phyloP scores from a whole-genome alignment of 129 eudicot genomes.

The Pittosporum tobira region DNA sequence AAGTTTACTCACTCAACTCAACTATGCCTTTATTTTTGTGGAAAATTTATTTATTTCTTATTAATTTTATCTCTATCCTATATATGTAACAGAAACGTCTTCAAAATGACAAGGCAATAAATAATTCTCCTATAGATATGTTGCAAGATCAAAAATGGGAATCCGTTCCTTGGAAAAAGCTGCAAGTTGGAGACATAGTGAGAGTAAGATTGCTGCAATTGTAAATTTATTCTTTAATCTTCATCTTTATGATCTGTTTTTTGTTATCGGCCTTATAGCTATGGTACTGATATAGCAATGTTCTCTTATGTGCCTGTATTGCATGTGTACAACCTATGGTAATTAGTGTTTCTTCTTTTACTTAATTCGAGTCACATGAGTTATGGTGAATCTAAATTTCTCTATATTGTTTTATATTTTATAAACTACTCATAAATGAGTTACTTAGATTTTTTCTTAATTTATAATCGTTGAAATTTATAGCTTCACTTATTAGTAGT shows the following conservation, averaged over 20 bases:
- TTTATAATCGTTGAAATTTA: not conserved
- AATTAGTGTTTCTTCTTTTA: not conserved
- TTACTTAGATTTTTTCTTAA: not conserved
- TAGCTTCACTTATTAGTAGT: not conserved
- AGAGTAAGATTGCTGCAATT: conserved; percentile 42
- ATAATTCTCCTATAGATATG: conserved; percentile 62
- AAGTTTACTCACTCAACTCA: too few relatives aligned
- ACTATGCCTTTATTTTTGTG: too few relatives aligned
- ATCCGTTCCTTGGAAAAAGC: conserved; percentile 72
- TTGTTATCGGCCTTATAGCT: too few relatives aligned
- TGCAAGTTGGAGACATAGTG: conserved; percentile 89
- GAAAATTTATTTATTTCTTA: not conserved
- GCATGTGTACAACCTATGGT: not conserved
- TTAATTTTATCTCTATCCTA: not conserved
- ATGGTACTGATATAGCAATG: too few relatives aligned
- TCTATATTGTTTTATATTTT: not conserved
- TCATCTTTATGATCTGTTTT: conserved; percentile 1
- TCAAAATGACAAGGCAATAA: conserved; percentile 84
- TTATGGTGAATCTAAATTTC: not conserved
- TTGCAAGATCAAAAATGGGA: conserved; percentile 78
- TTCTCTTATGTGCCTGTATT: too few relatives aligned
- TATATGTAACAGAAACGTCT: conserved; percentile 66
- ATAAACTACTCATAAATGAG: not conserved
- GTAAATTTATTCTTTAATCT: not conserved
- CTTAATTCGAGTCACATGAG: too few relatives aligned